Percentiles rank a stretch among this genome's conserved stretches.
Evolutionary conservation across 768 basidiomycete species (phyloP).

Genomic region (Xerocomus potaroensis): DNA sequence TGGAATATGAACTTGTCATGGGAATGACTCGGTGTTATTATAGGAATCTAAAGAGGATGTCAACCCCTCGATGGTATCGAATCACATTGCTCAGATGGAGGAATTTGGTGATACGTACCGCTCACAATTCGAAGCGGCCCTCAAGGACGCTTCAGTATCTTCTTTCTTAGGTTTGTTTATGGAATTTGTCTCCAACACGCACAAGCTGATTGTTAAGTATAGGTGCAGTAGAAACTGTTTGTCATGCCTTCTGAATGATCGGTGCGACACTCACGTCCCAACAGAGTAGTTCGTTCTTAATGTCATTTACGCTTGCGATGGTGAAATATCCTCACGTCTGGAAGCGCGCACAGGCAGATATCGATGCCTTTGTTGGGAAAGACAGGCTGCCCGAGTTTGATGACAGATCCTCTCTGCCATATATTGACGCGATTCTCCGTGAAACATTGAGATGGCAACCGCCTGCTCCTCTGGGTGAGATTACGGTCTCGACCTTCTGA

Average conservation of each 20-base stretch:
- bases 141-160: constrained; percentile 13
- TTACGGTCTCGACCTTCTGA: neutral
- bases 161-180: constrained; percentile 13
- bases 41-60: constrained; percentile 7
- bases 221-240: constrained; percentile 15
- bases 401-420: constrained; percentile 4
- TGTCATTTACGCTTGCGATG: constrained; percentile 8
- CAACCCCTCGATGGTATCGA: constrained; percentile 12
- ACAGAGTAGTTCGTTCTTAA: neutral
- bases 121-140: constrained; percentile 11
- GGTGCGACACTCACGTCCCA: neutral
- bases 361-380: neutral
- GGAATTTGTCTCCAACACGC: too few relatives aligned
- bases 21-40: neutral
- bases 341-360: constrained; percentile 4
- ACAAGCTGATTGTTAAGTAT: neutral
- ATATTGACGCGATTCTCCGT: neutral
- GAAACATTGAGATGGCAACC: constrained; percentile 7
- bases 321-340: constrained; percentile 5
- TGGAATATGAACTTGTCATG: neutral
- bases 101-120: constrained; percentile 3
- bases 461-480: constrained; percentile 1
- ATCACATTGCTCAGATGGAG: constrained; percentile 11
- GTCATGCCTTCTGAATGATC: neutral
- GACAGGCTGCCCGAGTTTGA: constrained; percentile 5